A percentile compares a stretch with the other conserved stretches of the same genome.
Conservation (phyloP, 2,329 filamentous ascomycete genomes). For the Cadophora gregata region DNA sequence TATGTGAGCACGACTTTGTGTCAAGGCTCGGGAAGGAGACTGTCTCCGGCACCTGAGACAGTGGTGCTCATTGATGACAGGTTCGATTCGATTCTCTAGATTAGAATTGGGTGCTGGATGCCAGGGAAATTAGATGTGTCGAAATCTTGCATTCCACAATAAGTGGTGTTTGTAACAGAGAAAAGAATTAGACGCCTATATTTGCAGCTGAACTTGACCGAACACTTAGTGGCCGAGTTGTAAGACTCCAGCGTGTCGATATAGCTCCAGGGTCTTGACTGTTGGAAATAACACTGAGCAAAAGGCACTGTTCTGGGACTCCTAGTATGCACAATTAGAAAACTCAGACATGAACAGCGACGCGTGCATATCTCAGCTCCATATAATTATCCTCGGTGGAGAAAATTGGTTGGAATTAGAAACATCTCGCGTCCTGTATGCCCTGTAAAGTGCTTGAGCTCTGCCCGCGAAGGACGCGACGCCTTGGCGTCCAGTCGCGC, state of each 20-base stretch:
- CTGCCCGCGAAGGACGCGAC: neutral
- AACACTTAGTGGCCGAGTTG: too few relatives aligned
- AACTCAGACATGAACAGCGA: neutral
- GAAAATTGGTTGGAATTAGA: constrained; percentile 13
- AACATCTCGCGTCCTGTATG: constrained; percentile 12
- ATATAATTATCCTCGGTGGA: constrained; percentile 10
- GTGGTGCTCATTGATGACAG: neutral
- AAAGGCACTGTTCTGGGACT: neutral
- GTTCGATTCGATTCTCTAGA: neutral
- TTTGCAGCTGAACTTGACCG: neutral
- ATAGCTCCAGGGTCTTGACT: too few relatives aligned
- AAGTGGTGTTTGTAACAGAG: neutral
- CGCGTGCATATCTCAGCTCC: constrained; percentile 15
- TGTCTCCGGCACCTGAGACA: neutral
- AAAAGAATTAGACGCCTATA: neutral
- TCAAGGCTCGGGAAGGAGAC: neutral
- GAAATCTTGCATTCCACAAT: neutral
- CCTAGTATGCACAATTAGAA: neutral
- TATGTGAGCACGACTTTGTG: neutral
- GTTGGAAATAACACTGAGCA: neutral
- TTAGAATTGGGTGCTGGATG: neutral
- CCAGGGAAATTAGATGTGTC: neutral
- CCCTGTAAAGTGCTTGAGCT: constrained; percentile 16
- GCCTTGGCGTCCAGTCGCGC: constrained; percentile 19
- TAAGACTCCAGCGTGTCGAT: too few relatives aligned